Percentiles rank a stretch among this genome's conserved stretches.
phyloP scores from a whole-genome alignment of 176 grass and related monocot genomes.

The Bolboschoenus planiculmis region DNA sequence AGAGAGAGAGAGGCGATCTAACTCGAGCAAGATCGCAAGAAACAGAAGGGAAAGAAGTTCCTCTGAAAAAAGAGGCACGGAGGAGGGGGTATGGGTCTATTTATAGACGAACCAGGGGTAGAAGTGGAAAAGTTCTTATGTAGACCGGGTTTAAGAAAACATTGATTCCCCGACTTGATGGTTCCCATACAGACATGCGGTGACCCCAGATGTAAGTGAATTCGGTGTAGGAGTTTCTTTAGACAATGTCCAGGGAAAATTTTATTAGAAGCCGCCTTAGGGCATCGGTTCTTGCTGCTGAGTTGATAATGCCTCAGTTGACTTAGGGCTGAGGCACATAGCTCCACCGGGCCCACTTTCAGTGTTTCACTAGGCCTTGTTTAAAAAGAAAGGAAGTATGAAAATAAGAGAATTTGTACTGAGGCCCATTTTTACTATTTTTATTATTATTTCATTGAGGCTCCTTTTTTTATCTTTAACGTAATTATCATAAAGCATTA shows the following conservation, averaged over 20 bases:
- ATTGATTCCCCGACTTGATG: background rate
- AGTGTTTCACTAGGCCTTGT: too few species aligned
- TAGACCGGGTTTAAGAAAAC: background rate
- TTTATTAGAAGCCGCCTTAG: background rate
- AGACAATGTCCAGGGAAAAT: background rate
- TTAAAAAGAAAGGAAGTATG: too few species aligned
- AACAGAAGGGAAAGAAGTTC: background rate
- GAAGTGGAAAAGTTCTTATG: background rate
- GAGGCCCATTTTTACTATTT: too few species aligned
- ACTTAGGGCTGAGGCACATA: too few species aligned
- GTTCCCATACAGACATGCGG: background rate
- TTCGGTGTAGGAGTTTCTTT: background rate
- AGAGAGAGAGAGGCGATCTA: background rate
- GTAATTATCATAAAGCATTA: too few species aligned
- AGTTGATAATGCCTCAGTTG: too few species aligned
- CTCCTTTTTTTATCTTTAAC: too few species aligned
- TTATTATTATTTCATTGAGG: too few species aligned
- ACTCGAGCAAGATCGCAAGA: background rate
- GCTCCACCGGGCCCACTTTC: too few species aligned
- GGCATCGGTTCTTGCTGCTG: background rate
- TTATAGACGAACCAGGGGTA: constrained; percentile 49
- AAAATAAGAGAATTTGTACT: too few species aligned
- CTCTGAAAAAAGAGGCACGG: background rate
- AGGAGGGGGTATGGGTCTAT: constrained; percentile 2
- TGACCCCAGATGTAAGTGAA: background rate